Base-by-base conservation (phyloP, 2,329 filamentous ascomycete genomes). In the Neonectria neomacrospora region DNA sequence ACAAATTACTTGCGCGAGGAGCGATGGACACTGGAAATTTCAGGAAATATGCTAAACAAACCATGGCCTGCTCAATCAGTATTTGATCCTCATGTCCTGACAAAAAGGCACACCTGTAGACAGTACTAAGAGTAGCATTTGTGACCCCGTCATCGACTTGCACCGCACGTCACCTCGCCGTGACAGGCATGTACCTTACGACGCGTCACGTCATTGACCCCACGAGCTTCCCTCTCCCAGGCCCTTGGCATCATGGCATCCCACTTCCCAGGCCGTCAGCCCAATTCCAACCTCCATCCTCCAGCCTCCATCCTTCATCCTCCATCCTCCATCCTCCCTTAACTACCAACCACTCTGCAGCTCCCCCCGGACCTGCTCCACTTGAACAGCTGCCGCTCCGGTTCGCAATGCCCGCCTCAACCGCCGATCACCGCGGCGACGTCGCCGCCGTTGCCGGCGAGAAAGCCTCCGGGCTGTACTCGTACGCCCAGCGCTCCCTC, bases 401-500 rank as follows among this genome's bases (percentile, higher is more conserved):
- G 2, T 18, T 28, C 32, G 23, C 30, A 28, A 58, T 56, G 59
- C 41, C 42, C 10, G 20, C 30, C 42, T 7, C 20, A 9, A 41
- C 63, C n/a, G 42, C 45, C 45, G 44, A 42, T n/a, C 59, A 68
- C 63, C 63, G 72, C 56, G 56, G 65, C 58, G 67, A 69, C 42
- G 63, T 73, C 52, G 68, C 71, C 64, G 62, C 71, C 12, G 64
- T 68, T n/a, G 71, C 76, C 54, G 72, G 74, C 55, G 72, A 80
- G 12, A 74, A 71, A 22, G 79, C 79, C 48, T 72, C 75, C 18
- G 76, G 76, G 54, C 67, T 81, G 26, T 71, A 80, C 64, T 73
- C 76, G 59, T 82, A 80, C 69, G 76, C 79, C 54, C 81, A 81
- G 63, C 79, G 77, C 61, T 81, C 81, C 58, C 69, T 85, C 56